Base-by-base conservation (phyloP, 2,329 filamentous ascomycete genomes). In the Monosporascus sp. region DNA sequence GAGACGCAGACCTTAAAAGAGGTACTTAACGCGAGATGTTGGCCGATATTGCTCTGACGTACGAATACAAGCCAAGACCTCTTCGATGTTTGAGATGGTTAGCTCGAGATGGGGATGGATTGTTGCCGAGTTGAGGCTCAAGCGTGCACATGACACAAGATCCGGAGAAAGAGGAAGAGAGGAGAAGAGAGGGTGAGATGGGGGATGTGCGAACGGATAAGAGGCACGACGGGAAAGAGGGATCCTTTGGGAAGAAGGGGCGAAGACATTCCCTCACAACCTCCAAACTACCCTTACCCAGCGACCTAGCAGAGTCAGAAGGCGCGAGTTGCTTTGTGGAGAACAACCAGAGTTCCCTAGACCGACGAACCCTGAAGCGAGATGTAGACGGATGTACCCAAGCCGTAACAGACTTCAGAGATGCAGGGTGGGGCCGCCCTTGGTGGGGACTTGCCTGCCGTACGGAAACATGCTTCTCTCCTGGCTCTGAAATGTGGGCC, bases 251-350 rank as follows among this genome's bases (percentile, higher is more conserved):
- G 50, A 52, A 55, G 53, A 45, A 51, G 53, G 52, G 38, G 41
- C 40, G 50, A 48, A 50, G 44, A 46, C 49, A 31, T 55, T 55
- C 53, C 52, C 44, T 41, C 22, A 43, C 24, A 27, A 50, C 37
- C 35, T 22, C 40, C 51, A 52, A 54, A 52, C 53, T 52, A 55
- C 53, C 53, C 53, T 55, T 49, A 55, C 53, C 53, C 53, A 46
- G 43, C 24, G 31, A n/a, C 17, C 43, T 46, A 26, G 43, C 43
- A 46, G 43, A 46, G 43, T 46, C 24, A 46, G 43, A 46, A 46
- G 43, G 43, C 43, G 43, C 43, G 43, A 46, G 43, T 46, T 46
- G 19, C 24, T 46, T 8, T 46, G 43, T 46, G 43, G 43, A 46
- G 43, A 26, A 27, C 14, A 24, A 19, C 24, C n/a, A 46, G 22